Percentiles rank a stretch among this genome's conserved stretches.
Conservation (phyloP, 2,329 filamentous ascomycete genomes). For the Fusarium zealandicum region DNA sequence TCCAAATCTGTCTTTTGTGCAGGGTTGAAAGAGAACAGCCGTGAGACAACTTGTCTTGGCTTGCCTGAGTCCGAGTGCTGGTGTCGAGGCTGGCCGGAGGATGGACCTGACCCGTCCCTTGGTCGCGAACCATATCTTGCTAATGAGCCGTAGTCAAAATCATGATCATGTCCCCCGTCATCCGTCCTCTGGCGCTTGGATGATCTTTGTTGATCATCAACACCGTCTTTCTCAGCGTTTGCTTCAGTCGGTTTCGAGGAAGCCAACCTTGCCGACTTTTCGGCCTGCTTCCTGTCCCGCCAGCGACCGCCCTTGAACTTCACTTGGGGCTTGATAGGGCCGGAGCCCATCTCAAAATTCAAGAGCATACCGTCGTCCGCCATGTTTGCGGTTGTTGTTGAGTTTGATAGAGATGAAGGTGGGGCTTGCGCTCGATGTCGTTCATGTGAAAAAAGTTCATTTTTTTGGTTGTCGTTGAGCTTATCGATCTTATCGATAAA, state of each 20-base stretch:
- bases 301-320: constrained; percentile 90
- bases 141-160: constrained; percentile 25
- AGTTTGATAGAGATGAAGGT: constrained; percentile 33
- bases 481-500: constrained; percentile 38
- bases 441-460: constrained; percentile 27
- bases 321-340: constrained; percentile 65
- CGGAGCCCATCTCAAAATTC: constrained; percentile 83
- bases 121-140: constrained; percentile 19
- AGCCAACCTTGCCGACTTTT: constrained; percentile 45
- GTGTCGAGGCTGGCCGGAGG: constrained; percentile 29
- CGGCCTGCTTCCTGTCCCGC: constrained; percentile 83
- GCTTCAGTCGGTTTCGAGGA: constrained; percentile 30
- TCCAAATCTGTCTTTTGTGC: constrained; percentile 69
- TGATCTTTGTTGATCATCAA: constrained; percentile 44
- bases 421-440: constrained; percentile 24
- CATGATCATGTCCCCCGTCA: constrained; percentile 19
- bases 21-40: constrained; percentile 91
- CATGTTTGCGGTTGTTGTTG: constrained; percentile 60
- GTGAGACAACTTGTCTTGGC: constrained; percentile 76
- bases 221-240: constrained; percentile 33
- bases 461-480: constrained; percentile 16
- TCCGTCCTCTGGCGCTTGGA: constrained; percentile 55
- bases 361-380: constrained; percentile 94
- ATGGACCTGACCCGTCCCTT: constrained; percentile 25
- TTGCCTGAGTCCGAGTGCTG: constrained; percentile 35